Percentiles rank a stretch among this genome's conserved stretches.
Evolutionary conservation across 176 grass and related monocot species (phyloP).

Genomic region (Puccinellia tenuiflora): DNA sequence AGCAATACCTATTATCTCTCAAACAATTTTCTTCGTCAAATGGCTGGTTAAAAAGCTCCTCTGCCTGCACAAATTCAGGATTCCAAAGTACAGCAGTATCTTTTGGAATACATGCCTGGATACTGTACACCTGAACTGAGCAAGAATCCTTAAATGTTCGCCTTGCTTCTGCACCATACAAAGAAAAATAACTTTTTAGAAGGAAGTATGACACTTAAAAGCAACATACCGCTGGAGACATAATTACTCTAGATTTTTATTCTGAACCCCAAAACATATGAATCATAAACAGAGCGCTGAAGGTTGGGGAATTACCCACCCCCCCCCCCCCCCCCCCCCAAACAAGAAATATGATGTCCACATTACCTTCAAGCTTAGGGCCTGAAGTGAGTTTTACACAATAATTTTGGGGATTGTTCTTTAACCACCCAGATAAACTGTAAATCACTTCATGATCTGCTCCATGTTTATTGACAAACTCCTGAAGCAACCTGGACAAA

Average conservation of each 20-base stretch:
- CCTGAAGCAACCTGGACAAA: constrained; percentile 67
- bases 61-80: constrained; percentile 91
- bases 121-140: constrained; percentile 88
- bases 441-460: constrained; percentile 72
- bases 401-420: constrained; percentile 55
- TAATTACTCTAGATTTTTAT: background rate
- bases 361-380: constrained; percentile 75
- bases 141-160: constrained; percentile 63
- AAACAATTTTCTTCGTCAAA: constrained; percentile 77
- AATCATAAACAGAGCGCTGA: background rate
- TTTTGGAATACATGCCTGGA: constrained; percentile 83
- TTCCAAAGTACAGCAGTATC: constrained; percentile 93
- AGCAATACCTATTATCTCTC: constrained; percentile 82
- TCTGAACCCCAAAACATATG: background rate
- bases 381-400: constrained; percentile 81
- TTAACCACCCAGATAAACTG: constrained; percentile 84
- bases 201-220: background rate
- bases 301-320: background rate
- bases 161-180: constrained; percentile 49
- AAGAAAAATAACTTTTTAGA: background rate
- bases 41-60: constrained; percentile 79
- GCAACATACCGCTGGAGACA: background rate
- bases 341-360: background rate
- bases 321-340: no score
- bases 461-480: constrained; percentile 59